A percentile compares a stretch with the other conserved stretches of the same genome.
phyloP scores from a whole-genome alignment of 148 eudicot genomes.

The Chenopodium berlandieri region DNA sequence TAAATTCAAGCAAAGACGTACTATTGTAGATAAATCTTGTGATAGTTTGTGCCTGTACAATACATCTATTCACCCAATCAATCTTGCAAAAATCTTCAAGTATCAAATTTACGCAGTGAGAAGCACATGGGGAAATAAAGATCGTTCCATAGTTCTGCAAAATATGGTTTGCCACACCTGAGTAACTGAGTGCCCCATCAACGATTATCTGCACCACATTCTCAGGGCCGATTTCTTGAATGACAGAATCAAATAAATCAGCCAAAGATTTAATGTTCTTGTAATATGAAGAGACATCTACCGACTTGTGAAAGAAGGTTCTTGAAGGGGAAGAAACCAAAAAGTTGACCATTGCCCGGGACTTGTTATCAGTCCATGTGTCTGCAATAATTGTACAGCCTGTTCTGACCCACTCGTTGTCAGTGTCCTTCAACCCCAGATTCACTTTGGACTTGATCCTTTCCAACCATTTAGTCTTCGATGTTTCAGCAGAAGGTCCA shows the following conservation, averaged over 20 bases:
- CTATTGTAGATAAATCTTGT: slow-evolving; percentile 77
- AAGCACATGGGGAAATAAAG: slow-evolving; percentile 91
- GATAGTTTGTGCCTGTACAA: slow-evolving; percentile 74
- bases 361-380: slow-evolving; percentile 93
- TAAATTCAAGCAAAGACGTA: slow-evolving; percentile 57
- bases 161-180: slow-evolving; percentile 76
- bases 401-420: slow-evolving; percentile 84
- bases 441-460: slow-evolving; percentile 65
- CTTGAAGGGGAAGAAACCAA: slow-evolving; percentile 90
- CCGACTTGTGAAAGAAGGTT: slow-evolving; percentile 90
- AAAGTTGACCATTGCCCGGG: slow-evolving; percentile 80
- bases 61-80: slow-evolving; percentile 86
- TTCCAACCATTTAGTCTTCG: slow-evolving; percentile 72
- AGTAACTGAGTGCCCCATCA: slow-evolving; percentile 63
- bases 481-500: slow-evolving; percentile 78
- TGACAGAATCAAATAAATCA: slow-evolving; percentile 78
- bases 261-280: slow-evolving; percentile 64
- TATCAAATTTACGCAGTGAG: slow-evolving; percentile 72
- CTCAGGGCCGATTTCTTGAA: slow-evolving; percentile 81
- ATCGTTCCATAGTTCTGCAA: slow-evolving; percentile 63
- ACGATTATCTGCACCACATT: slow-evolving; percentile 83
- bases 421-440: slow-evolving; percentile 60
- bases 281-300: slow-evolving; percentile 74
- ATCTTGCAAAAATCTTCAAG: slow-evolving; percentile 83
- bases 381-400: slow-evolving; percentile 94